Base-by-base conservation (phyloP, 1,284 basidiomycete genomes). In the Exsudoporus floridanus region DNA sequence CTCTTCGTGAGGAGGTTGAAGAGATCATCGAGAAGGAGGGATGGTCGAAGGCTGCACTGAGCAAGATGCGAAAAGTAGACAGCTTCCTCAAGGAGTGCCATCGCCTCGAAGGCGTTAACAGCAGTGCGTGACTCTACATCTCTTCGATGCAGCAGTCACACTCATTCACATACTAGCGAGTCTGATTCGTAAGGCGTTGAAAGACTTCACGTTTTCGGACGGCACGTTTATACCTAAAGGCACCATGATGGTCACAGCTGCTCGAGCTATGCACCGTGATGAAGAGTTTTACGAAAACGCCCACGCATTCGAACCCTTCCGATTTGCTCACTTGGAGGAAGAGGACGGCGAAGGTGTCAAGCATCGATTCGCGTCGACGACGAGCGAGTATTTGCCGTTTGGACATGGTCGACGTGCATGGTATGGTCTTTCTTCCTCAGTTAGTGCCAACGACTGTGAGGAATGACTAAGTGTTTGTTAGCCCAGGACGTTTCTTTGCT, bases 11-110 rank as follows among this genome's bases (percentile, higher is more conserved):
- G 14, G 31, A 33, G 14, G 31, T 33, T 14, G 31, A 33, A 33
- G 14, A 53, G 0, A 59, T 74, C 4, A 52, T 78, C 2, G 55
- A 54, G 0, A 58, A 65, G 23, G 68, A 77, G 3, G 79, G 77
- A 4, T 78, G 77, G 77, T 70, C 75, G 2, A 78, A 76, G 53
- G 58, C 46, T 0, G 67, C 72, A 2, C 45, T 80, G 21, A 63
- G 55, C 38, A 73, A 72, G 49, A 74, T 80, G 74, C 56, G 59
- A 31, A 76, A 72, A 28, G 28, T 28, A 28, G 28, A 28, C 28
- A 28, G 28, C 28, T 28, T 28, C 28, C 9, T 28, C 28, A 28
- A 28, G 28, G 28, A 28, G 28, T 28, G 28, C 28, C 28, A 28
- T 10, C 28, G 28, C 12, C 28, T 28, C 10, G 28, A 28, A 10